These are phyloP conservation scores for Asterella californica DNA, from an alignment of 225 moss, liverwort and hornwort genomes.

Conservation along the genomic window DNA sequence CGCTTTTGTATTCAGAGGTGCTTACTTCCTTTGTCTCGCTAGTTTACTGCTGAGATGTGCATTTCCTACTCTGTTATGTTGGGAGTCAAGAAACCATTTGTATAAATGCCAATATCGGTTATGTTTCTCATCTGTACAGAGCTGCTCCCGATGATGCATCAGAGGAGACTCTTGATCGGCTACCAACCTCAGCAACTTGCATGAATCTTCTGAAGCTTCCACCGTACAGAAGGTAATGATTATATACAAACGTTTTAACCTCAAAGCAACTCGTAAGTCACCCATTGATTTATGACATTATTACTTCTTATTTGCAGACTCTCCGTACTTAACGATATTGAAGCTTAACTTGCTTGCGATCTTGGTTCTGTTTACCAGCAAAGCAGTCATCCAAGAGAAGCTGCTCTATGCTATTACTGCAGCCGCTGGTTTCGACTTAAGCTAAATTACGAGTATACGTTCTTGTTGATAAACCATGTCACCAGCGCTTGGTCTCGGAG, in stretches of 20 bases:
- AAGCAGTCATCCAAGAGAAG: constrained; percentile 91
- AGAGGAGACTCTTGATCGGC: constrained; percentile 85
- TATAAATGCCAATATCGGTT: background rate
- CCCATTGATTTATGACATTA: too few species aligned
- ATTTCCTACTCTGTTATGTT: background rate
- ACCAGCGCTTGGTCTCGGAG: background rate
- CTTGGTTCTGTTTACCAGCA: constrained; percentile 45
- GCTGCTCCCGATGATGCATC: constrained; percentile 85
- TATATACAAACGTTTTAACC: background rate
- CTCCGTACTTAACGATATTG: background rate
- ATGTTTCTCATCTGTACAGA: constrained; percentile 34
- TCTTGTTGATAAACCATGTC: background rate
- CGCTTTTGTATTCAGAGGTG: constrained; percentile 99
- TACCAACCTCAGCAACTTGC: constrained; percentile 97
- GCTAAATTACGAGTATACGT: constrained; percentile 38
- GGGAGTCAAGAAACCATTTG: background rate
- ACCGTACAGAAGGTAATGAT: constrained; percentile 69
- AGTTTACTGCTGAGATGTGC: background rate
- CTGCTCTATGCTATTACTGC: constrained; percentile 97
- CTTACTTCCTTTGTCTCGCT: background rate
- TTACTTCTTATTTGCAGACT: too few species aligned
- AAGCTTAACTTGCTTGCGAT: background rate
- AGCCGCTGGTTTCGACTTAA: constrained; percentile 96
- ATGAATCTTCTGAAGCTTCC: constrained; percentile 99
- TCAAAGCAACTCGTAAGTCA: too few species aligned